These are phyloP conservation scores for Biscogniauxia marginata DNA, from an alignment of 2,329 filamentous ascomycete species.

Conservation along the genomic window DNA sequence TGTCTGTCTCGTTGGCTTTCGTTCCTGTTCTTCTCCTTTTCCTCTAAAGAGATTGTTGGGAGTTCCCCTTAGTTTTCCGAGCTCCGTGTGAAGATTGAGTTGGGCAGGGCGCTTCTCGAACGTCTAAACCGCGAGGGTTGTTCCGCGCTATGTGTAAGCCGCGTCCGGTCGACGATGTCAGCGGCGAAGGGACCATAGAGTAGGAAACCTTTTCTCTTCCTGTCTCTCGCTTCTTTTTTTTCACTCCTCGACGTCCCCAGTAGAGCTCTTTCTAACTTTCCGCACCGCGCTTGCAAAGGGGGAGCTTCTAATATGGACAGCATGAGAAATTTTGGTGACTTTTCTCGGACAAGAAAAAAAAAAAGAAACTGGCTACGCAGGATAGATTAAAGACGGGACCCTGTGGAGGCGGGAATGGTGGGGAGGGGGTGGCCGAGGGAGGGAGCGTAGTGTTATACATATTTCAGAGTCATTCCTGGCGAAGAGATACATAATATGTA, in stretches of 20 bases:
- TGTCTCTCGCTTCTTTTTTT: not conserved
- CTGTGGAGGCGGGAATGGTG: constrained; percentile 14
- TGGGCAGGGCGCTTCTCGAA: constrained; percentile 5
- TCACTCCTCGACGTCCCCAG: constrained; percentile 3
- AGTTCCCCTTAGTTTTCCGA: constrained; percentile 7
- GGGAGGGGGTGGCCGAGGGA: not conserved
- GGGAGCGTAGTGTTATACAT: constrained; percentile 17
- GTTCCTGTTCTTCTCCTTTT: not conserved
- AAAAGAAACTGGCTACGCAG: constrained; percentile 14
- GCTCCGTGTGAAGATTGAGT: constrained; percentile 12
- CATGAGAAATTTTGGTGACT: constrained; percentile 23
- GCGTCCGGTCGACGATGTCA: constrained; percentile 17
- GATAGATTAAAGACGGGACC: not conserved
- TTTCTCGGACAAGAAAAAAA: constrained; percentile 14
- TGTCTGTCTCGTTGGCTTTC: not conserved
- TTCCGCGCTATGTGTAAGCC: constrained; percentile 13
- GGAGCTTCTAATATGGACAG: constrained; percentile 19
- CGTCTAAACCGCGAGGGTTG: constrained; percentile 11
- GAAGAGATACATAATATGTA: not conserved
- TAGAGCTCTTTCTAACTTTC: constrained; percentile 15
- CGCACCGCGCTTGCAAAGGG: constrained; percentile 23
- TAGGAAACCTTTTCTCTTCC: constrained; percentile 16
- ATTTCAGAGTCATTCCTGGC: constrained; percentile 12
- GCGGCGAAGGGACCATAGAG: constrained; percentile 17
- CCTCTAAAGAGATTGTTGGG: constrained; percentile 5